Conservation (phyloP, 129 eudicot species). For the Centella asiatica region DNA sequence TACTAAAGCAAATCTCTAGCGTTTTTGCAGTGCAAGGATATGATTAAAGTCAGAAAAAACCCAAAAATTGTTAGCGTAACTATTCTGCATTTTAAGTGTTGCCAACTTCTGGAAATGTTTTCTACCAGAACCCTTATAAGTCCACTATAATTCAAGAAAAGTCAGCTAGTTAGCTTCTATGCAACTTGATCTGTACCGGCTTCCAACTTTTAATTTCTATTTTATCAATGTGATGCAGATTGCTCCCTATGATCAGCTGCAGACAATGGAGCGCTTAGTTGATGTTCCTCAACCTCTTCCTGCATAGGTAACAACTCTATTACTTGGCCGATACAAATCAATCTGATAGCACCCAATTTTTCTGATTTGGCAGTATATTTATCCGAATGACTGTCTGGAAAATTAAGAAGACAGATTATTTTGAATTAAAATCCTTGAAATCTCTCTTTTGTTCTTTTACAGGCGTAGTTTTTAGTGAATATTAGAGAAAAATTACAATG, state of each 20-base stretch:
- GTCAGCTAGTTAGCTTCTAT: not conserved
- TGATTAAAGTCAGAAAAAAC: not conserved
- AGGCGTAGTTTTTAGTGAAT: not conserved
- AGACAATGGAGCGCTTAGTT: conserved; percentile 79
- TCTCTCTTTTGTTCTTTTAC: not conserved
- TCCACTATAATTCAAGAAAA: too few species aligned
- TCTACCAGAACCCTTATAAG: not conserved
- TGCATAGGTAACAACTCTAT: conserved; percentile 30
- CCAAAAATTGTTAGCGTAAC: too few species aligned
- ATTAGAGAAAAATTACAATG: conserved; percentile 1
- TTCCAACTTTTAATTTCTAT: not conserved
- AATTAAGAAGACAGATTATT: too few species aligned
- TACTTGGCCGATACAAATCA: too few species aligned
- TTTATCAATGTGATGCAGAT: conserved; percentile 45
- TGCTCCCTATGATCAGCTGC: conserved; percentile 98
- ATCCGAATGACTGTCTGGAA: too few species aligned
- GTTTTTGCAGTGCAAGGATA: not conserved
- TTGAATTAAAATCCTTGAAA: not conserved
- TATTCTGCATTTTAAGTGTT: too few species aligned
- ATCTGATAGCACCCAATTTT: too few species aligned
- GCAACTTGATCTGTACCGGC: not conserved
- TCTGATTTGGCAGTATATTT: too few species aligned
- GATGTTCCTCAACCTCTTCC: conserved; percentile 57
- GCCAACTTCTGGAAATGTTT: not conserved
- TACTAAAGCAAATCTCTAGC: not conserved